A percentile compares a stretch with the other conserved stretches of the same genome.
phyloP scores from a whole-genome alignment of 495 filamentous ascomycete genomes.

The Neurospora sp. region DNA sequence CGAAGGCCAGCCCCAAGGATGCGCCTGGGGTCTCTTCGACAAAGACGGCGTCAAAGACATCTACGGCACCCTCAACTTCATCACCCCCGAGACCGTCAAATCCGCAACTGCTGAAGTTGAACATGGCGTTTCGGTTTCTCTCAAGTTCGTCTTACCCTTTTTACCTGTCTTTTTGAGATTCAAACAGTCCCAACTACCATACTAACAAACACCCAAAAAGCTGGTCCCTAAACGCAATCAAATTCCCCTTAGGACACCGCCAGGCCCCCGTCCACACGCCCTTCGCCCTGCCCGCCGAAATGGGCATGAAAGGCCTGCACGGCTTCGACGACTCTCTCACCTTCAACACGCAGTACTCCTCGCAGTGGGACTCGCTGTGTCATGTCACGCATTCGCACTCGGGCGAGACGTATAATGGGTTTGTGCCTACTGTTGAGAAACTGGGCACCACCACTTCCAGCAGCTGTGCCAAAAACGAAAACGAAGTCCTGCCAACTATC shows the following conservation, averaged over 20 bases:
- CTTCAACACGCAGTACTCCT: slow-evolving; percentile 66
- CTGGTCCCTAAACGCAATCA: slow-evolving; percentile 36
- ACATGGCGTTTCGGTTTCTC: slow-evolving; percentile 45
- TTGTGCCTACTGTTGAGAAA: slow-evolving; percentile 18
- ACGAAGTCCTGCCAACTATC: slow-evolving; percentile 15
- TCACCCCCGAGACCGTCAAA: slow-evolving; percentile 45
- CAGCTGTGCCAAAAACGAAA: slow-evolving; percentile 6
- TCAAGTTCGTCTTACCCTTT: slow-evolving; percentile 37
- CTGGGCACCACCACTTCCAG: no score
- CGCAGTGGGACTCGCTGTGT: slow-evolving; percentile 72
- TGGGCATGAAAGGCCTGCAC: slow-evolving; percentile 14
- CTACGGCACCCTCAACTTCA: slow-evolving; percentile 47
- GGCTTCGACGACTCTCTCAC: slow-evolving; percentile 47
- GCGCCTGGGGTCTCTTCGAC: slow-evolving; percentile 57
- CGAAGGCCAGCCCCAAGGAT: slow-evolving; percentile 50
- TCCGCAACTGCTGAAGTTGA: slow-evolving; percentile 40
- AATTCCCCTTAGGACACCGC: slow-evolving; percentile 39
- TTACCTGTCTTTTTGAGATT: no score
- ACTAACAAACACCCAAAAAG: slow-evolving; percentile 5
- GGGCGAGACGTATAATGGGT: slow-evolving; percentile 45
- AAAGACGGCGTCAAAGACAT: slow-evolving; percentile 49
- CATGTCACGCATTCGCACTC: slow-evolving; percentile 34
- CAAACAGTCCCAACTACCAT: neutral
- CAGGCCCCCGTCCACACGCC: slow-evolving; percentile 43
- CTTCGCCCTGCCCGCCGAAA: slow-evolving; percentile 29